Conservation (phyloP, 2,329 filamentous ascomycete species). For the Botryotinia globosa region DNA sequence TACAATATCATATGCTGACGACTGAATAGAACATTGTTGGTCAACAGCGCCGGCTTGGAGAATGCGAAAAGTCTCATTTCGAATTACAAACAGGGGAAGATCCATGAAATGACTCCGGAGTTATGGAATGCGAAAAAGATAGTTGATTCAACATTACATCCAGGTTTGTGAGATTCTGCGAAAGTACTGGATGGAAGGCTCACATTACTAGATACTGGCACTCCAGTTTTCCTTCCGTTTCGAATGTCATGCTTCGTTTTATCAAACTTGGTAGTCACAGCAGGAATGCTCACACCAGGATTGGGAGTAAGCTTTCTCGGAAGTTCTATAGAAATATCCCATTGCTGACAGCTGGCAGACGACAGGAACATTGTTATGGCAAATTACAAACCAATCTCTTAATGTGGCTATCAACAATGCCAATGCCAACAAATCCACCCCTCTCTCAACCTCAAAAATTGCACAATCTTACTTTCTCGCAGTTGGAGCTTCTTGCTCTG, state of each 20-base stretch:
- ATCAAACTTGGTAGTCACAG: conserved; percentile 91
- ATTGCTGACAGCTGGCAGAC: conserved; percentile 49
- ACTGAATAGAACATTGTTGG: conserved; percentile 72
- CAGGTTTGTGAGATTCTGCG: conserved; percentile 57
- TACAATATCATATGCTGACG: conserved; percentile 26
- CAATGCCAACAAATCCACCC: conserved; percentile 96
- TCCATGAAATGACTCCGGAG: conserved; percentile 79
- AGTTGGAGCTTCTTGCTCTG: conserved; percentile 88
- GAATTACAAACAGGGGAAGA: conserved; percentile 81
- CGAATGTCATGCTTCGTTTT: conserved; percentile 96
- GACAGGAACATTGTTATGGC: conserved; percentile 85
- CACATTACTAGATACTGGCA: conserved; percentile 70
- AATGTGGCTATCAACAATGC: conserved; percentile 98
- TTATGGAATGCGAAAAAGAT: conserved; percentile 96
- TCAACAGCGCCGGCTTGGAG: conserved; percentile 74
- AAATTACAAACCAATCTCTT: conserved; percentile 93
- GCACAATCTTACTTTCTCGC: conserved; percentile 88
- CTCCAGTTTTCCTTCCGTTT: conserved; percentile 89
- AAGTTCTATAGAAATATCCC: conserved; percentile 5
- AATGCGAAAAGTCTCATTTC: conserved; percentile 79
- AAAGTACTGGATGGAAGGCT: conserved; percentile 9
- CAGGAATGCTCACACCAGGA: conserved; percentile 92
- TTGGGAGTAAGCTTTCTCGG: conserved; percentile 55
- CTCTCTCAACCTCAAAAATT: conserved; percentile 75
- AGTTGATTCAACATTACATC: conserved; percentile 93